Evolutionary conservation across 164 flowering plant species (phyloP).

Genomic region (Annona cherimola): DNA sequence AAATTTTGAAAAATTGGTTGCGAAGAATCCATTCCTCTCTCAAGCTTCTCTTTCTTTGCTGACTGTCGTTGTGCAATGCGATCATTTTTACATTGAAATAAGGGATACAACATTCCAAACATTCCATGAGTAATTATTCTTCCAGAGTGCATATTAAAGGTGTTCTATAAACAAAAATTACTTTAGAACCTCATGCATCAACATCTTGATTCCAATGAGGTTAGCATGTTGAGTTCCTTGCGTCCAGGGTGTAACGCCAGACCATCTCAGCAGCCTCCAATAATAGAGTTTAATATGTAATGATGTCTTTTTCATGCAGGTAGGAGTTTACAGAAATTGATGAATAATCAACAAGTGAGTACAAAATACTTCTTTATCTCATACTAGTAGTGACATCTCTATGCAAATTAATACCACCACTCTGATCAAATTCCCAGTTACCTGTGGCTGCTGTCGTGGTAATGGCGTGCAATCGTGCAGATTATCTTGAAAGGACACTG

Average conservation of each 20-base stretch:
- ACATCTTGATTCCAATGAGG: not conserved
- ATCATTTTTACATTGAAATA: not conserved
- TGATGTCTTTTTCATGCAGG: conserved; percentile 38
- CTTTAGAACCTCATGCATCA: not conserved
- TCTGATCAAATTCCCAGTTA: conserved; percentile 35
- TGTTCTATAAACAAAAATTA: not conserved
- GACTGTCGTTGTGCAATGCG: not conserved
- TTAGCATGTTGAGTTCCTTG: not conserved
- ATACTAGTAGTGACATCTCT: not conserved
- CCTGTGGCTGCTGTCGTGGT: conserved; percentile 94
- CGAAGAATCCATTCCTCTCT: not conserved
- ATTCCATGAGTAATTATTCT: not conserved
- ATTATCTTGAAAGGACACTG: conserved; percentile 84
- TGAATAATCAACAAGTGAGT: conserved; percentile 52
- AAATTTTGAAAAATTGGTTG: not conserved
- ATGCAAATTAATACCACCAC: not conserved
- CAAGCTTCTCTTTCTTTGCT: not conserved
- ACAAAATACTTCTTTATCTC: not conserved
- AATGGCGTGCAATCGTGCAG: conserved; percentile 99
- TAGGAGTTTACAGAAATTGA: conserved; percentile 47
- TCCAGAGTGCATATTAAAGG: not conserved
- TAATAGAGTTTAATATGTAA: not conserved
- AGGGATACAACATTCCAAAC: not conserved
- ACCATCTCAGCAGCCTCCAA: not conserved
- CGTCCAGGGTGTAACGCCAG: not conserved